Base-by-base conservation (phyloP, 805 yeast species). In the Metschnikowia rubicola region DNA sequence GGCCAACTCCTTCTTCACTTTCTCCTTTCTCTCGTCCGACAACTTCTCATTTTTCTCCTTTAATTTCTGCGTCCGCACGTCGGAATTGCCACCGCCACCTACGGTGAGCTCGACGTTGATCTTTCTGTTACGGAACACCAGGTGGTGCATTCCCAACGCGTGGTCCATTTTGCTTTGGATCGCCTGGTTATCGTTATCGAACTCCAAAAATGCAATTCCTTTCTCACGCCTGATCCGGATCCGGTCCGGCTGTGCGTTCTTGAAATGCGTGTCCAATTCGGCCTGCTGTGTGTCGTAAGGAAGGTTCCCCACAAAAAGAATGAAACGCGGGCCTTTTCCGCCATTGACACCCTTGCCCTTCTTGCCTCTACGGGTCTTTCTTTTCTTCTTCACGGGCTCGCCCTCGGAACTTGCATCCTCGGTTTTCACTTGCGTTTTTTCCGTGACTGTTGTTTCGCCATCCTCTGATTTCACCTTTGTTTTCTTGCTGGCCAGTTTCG, bases 21-120 rank as follows among this genome's bases (percentile, higher is more conserved):
- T 78, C 35, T 74, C 78, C 48, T 70, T 77, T 57, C 95, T 77
- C 61, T 91, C 96, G 28, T 75, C 84, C 37, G 77, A 77, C 57
- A 91, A 69, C 59, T 83, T 84, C 38, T 79, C 84, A 64, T 92
- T 92, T 74, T 92, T 92, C 41, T 77, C 79, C 60, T 81, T 80
- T 57, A 94, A 75, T 67, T 94, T 94, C 46, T 79, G 45, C 38
- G 36, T 57, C 60, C 95, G 71, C 36, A 71, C 75, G 48, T 77
- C 70, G 9, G 95, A 83, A 64, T 92, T 92, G 47, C 97, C 97
- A 40, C 99, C 99, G 36, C 99, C 99, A 47, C 99, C 99, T 42
- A 89, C 99, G 2, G 98, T 94, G 58, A 94, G 75, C 65, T 94
- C 99, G 32, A 94, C 97, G 61, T 94, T 94, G 60, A 94, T 91